phyloP scores from a whole-genome alignment of 805 yeast genomes.

The Yamadazyma paraphyllophila region DNA sequence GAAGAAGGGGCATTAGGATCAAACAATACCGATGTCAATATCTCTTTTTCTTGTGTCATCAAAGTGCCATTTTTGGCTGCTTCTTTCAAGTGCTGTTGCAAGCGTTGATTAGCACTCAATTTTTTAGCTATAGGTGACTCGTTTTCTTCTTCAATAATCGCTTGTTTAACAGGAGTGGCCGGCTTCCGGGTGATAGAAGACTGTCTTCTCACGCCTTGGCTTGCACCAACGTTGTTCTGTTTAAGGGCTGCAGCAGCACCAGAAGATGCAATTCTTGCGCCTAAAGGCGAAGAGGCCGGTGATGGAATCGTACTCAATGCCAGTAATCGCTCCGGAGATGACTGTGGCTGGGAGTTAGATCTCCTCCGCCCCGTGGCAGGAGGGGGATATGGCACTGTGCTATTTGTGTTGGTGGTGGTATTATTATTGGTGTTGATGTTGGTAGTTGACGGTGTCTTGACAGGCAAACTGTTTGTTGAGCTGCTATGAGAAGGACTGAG shows the following conservation, averaged over 20 bases:
- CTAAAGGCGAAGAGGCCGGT: slow-evolving; percentile 6
- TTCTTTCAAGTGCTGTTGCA: slow-evolving; percentile 37
- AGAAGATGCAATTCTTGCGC: slow-evolving; percentile 19
- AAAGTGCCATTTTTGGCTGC: slow-evolving; percentile 38
- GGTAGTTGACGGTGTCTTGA: not conserved
- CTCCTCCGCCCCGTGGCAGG: slow-evolving; percentile 22
- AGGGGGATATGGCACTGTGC: not conserved
- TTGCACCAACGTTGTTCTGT: slow-evolving; percentile 9
- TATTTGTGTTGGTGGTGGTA: too few species aligned
- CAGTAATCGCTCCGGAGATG: slow-evolving; percentile 5
- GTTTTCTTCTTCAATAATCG: slow-evolving; percentile 13
- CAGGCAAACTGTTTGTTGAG: slow-evolving; percentile 5
- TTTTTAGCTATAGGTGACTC: slow-evolving; percentile 13
- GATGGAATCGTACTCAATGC: not conserved
- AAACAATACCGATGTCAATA: slow-evolving; percentile 34
- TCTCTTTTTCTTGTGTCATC: slow-evolving; percentile 36
- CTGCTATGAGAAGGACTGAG: slow-evolving; percentile 11
- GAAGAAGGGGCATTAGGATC: slow-evolving; percentile 38
- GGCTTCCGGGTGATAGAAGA: slow-evolving; percentile 4
- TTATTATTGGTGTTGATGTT: not conserved
- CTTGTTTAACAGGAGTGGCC: slow-evolving; percentile 3
- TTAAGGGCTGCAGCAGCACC: slow-evolving; percentile 36
- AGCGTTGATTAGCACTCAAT: slow-evolving; percentile 37
- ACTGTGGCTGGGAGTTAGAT: slow-evolving; percentile 39
- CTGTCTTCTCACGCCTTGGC: not conserved